Evolutionary conservation across 129 eudicot species (phyloP).

Genomic region (Tanacetum coccineum): DNA sequence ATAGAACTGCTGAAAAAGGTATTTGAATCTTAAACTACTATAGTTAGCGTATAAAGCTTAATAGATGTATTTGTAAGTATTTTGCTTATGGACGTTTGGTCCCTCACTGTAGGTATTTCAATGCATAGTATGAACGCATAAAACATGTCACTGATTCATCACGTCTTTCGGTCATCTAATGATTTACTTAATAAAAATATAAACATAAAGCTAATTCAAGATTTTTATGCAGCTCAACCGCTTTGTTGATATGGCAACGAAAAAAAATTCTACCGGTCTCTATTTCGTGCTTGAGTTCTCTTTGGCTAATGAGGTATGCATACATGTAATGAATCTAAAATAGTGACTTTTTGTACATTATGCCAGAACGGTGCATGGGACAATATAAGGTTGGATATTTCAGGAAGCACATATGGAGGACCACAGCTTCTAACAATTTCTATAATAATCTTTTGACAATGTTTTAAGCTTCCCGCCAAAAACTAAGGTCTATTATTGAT

Average conservation of each 20-base stretch:
- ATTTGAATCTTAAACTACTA: background rate
- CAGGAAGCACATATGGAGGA: constrained; percentile 15
- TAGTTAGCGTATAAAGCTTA: background rate
- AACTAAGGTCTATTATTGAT: constrained; percentile 22
- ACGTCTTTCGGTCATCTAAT: background rate
- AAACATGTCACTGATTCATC: background rate
- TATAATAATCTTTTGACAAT: background rate
- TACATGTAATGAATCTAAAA: constrained; percentile 6
- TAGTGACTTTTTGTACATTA: constrained; percentile 17
- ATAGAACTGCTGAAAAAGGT: background rate
- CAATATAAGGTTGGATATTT: constrained; percentile 25
- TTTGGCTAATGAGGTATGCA: constrained; percentile 11
- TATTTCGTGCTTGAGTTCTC: constrained; percentile 23
- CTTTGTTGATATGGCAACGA: constrained; percentile 17
- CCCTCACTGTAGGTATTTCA: background rate
- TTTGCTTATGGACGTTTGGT: background rate
- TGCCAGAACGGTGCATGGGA: constrained; percentile 21
- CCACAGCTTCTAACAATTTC: constrained; percentile 21
- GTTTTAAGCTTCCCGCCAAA: constrained; percentile 11
- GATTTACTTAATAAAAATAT: background rate
- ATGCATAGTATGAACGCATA: background rate
- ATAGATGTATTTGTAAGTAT: background rate
- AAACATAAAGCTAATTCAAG: background rate
- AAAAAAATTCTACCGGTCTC: background rate
- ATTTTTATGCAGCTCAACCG: constrained; percentile 10